Evolutionary conservation across 371 early-diverging fungal species (phyloP).

Genomic region (Mortierella sp.): DNA sequence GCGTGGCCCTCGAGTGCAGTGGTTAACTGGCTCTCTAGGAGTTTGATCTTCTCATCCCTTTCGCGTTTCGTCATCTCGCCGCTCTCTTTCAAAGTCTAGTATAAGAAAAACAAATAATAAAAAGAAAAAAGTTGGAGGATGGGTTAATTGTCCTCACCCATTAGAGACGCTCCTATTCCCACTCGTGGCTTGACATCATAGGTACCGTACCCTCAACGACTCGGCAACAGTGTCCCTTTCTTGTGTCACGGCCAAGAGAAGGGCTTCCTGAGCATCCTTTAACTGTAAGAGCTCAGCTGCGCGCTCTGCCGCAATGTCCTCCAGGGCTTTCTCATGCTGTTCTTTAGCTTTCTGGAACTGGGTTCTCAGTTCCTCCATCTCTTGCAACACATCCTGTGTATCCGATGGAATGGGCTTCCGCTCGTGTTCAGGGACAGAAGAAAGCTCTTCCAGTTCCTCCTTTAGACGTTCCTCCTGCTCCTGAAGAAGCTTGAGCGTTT

Average conservation of each 20-base stretch:
- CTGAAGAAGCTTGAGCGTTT: constrained; percentile 47
- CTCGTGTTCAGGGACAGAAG: constrained; percentile 22
- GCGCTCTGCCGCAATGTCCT: constrained; percentile 25
- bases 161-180: no score
- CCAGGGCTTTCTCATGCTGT: constrained; percentile 30
- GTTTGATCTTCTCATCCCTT: constrained; percentile 21
- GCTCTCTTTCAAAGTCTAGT: constrained; percentile 25
- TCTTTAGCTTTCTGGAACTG: constrained; percentile 31
- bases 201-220: constrained; percentile 26
- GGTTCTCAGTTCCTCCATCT: constrained; percentile 45
- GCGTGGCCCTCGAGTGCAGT: constrained; percentile 4
- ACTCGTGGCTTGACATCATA: not conserved
- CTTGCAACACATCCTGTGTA: constrained; percentile 38
- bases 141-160: not conserved
- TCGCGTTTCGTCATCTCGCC: constrained; percentile 27
- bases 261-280: constrained; percentile 34
- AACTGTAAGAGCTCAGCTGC: constrained; percentile 17
- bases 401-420: constrained; percentile 49
- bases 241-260: constrained; percentile 28
- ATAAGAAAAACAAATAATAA: not conserved
- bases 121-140: not conserved
- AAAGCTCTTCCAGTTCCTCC: constrained; percentile 37
- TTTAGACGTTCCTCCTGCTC: constrained; percentile 54
- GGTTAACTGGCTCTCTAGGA: constrained; percentile 26
- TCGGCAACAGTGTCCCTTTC: constrained; percentile 31